phyloP scores from a whole-genome alignment of 148 eudicot species.

The Rhododendron ovatum region DNA sequence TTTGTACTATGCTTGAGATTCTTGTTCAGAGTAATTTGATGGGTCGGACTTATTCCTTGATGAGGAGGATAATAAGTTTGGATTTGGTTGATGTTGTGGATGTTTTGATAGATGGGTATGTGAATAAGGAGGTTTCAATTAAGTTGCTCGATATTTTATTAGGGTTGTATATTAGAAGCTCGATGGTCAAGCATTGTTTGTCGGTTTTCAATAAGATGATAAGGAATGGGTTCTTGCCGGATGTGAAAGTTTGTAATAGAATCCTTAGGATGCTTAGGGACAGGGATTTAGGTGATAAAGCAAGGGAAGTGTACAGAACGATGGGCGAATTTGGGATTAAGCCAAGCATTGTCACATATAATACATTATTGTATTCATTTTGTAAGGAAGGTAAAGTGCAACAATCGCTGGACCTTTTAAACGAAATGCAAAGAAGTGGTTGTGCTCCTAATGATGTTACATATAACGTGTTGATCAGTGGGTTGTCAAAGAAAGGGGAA shows the following conservation, averaged over 20 bases:
- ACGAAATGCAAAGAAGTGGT: constrained; percentile 43
- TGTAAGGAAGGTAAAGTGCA: constrained; percentile 45
- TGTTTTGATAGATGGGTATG: constrained; percentile 42
- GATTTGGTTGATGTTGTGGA: constrained; percentile 31
- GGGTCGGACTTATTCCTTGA: constrained; percentile 36
- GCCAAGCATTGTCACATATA: constrained; percentile 45
- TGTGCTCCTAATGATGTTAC: constrained; percentile 49
- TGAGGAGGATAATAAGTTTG: constrained; percentile 35
- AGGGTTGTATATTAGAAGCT: constrained; percentile 32
- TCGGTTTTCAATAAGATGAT: constrained; percentile 46
- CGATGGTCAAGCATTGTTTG: constrained; percentile 33
- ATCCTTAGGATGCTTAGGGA: constrained; percentile 49
- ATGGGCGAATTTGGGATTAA: constrained; percentile 43
- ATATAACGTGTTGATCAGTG: constrained; percentile 48
- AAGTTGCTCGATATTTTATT: constrained; percentile 40
- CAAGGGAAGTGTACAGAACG: constrained; percentile 32
- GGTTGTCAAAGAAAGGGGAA: constrained; percentile 42
- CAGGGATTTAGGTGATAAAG: constrained; percentile 26
- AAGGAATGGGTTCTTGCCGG: constrained; percentile 39
- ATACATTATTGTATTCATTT: constrained; percentile 49
- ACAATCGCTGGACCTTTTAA: constrained; percentile 34
- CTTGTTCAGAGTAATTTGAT: constrained; percentile 30
- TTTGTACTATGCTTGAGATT: constrained; percentile 44
- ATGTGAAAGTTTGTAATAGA: constrained; percentile 54
- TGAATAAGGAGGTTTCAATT: constrained; percentile 27